Conservation (phyloP, 441 rosid species). For the Hura crepitans region DNA sequence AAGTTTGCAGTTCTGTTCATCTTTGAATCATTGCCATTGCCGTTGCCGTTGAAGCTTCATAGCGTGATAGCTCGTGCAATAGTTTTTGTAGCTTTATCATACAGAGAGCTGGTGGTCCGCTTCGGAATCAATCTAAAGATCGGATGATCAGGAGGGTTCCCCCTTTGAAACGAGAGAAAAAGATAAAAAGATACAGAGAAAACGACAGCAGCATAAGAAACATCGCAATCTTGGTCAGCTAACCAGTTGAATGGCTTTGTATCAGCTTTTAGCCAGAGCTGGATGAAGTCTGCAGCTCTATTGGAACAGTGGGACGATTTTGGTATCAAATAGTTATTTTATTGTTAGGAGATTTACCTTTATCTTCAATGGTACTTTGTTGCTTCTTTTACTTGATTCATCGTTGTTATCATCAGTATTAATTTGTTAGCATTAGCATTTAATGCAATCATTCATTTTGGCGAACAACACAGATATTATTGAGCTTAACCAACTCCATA, state of each 20-base stretch:
- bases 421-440: neutral
- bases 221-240: slow-evolving; percentile 1
- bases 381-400: neutral
- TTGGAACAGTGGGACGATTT: neutral
- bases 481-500: neutral
- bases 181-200: neutral
- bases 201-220: neutral
- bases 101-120: neutral
- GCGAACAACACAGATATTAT: neutral
- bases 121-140: neutral
- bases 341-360: neutral
- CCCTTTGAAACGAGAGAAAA: neutral
- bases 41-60: slow-evolving; percentile 16
- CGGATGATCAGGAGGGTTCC: neutral
- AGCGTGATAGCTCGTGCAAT: slow-evolving; percentile 10
- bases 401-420: neutral
- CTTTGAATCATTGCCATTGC: neutral
- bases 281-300: slow-evolving; percentile 1
- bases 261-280: slow-evolving; percentile 8
- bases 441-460: too few species aligned
- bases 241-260: slow-evolving; percentile 6
- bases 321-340: neutral
- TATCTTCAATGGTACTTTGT: neutral
- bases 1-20: slow-evolving; percentile 13
- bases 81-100: too few species aligned